Evolutionary conservation across 2,329 filamentous ascomycete species (phyloP), one percentile per base, ranked within the genome.

Genomic region (Ophiosphaerella narmari): DNA sequence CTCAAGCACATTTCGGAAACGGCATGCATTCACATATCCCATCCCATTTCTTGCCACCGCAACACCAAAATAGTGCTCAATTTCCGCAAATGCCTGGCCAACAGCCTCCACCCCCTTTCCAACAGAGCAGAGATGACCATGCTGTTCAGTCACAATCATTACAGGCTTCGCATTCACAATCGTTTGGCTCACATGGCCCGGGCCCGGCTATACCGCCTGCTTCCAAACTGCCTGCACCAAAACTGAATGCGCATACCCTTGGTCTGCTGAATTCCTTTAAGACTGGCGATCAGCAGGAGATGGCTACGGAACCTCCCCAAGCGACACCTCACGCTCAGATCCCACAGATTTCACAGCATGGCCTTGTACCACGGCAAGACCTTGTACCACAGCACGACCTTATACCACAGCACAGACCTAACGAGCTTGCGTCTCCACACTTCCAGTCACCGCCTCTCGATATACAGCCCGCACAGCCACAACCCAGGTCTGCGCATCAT

Each of bases 211-310:
- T 81, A 26, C 84, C 84, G 1, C 77, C 81, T 31, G 81, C 84
- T 5, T 68, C 83, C 59, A 81, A 82, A 43, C 65, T 87, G 21
- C 84, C 84, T 13, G 76, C 80, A 34, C 82, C 83, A 6, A 82
- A 80, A 54, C 76, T 86, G 29, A 85, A 76, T 32, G 78, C 77
- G 11, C 83, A 87, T 65, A 78, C 82, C 1, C 74, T 82, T 50
- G 77, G 78, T n/a, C 67, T 87, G 31, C 71, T 87, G 41, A 82
- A 80, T 58, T 77, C 81, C 1, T 86, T 87, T 73, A 86, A 80
- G 52, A 63, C 65, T 12, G 62, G 60, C 11, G 63, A 67, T 26
- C 50, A 46, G 50, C 59, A 35, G 39, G 54, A 46, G 18, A 48
- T 54, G 24, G 48, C 52, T 14, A 53, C 58, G 9, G 45, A 56